Base-by-base conservation (phyloP, 768 basidiomycete genomes). In the Boletellus sp. region DNA sequence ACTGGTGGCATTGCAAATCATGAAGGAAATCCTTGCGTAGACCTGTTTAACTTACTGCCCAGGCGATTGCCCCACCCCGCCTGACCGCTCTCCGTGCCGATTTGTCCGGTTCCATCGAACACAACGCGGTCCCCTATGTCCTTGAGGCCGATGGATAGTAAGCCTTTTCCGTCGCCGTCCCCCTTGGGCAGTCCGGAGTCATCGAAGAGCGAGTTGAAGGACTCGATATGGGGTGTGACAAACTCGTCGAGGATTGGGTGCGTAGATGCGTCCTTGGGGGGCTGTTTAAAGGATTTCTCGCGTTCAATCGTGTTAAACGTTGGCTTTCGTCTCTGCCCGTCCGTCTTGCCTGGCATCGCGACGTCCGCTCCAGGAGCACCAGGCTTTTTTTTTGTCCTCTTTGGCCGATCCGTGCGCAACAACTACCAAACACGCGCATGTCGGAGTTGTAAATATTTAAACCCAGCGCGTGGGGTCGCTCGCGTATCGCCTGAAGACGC, bases 161-260 rank as follows among this genome's bases (percentile, higher is more conserved):
- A 68, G 0, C 96, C 96, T 31, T 77, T 77, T 2, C 89, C 90
- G 48, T 90, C 82, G 13, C 84, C 84, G 58, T 85, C 84, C 10
- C 86, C 85, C 39, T 76, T 63, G 50, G 85, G 81, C 47, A 89
- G 66, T n/a, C 87, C 87, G 46, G 87, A 85, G 66, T 95, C 93
- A 62, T 97, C 94, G 67, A 97, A 94, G 23, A 99, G 78, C 15
- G 92, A 85, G 69, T 98, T 95, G 78, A 99, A 98, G 34, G 90
- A 93, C 67, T 97, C 89, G 54, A 98, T 81, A 66, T 97, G 94
- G 6, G 96, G 95, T 20, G 81, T 74, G 47, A 97, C 92, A 60
- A 97, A 90, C 70, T 95, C 90, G 58, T 96, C 91, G 52, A 98
- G 76, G 46, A 89, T 88, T 17, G 83, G 82, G 56, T 90, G 82